phyloP scores from a whole-genome alignment of 352 stramenopile genomes.

The Globisporangium paddicum region DNA sequence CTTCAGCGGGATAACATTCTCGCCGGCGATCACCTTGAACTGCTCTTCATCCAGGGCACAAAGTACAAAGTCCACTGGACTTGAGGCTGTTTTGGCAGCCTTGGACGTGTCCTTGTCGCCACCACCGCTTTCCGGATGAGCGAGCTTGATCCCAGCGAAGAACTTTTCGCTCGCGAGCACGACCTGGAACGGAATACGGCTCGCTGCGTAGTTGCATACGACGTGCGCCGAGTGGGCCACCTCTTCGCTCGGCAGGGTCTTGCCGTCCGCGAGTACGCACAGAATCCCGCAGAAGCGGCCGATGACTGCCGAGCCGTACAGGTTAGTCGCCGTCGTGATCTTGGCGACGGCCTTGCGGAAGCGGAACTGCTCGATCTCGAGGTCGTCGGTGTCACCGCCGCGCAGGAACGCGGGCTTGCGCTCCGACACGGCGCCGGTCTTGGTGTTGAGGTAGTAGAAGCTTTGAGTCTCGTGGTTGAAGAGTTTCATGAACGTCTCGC shows the following conservation, averaged over 20 bases:
- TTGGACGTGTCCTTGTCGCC: neutral
- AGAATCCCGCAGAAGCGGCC: slow-evolving; percentile 42
- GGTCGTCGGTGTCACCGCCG: slow-evolving; percentile 35
- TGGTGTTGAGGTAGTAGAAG: slow-evolving; percentile 72
- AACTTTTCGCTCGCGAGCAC: slow-evolving; percentile 42
- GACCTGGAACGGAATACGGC: slow-evolving; percentile 40
- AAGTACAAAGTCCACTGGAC: slow-evolving; percentile 31
- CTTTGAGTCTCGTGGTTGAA: slow-evolving; percentile 39
- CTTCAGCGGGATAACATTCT: slow-evolving; percentile 35
- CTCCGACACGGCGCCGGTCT: slow-evolving; percentile 29
- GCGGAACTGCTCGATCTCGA: slow-evolving; percentile 57
- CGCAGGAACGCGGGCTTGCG: slow-evolving; percentile 49
- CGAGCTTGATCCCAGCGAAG: slow-evolving; percentile 34
- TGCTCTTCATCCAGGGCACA: slow-evolving; percentile 52
- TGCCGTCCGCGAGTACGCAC: slow-evolving; percentile 46
- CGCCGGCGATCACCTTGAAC: slow-evolving; percentile 38
- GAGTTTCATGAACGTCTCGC: slow-evolving; percentile 77
- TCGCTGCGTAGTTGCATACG: slow-evolving; percentile 48
- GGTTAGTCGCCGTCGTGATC: slow-evolving; percentile 36
- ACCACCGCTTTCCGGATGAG: neutral
- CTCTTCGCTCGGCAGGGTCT: slow-evolving; percentile 36
- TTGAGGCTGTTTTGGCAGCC: too few relatives aligned
- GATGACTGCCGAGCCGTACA: slow-evolving; percentile 42
- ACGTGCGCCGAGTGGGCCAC: slow-evolving; percentile 31
- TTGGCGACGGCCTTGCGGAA: slow-evolving; percentile 67